These are phyloP conservation scores for Beta corolliflora DNA, from an alignment of 179 eudicot genomes.

Conservation along the genomic window DNA sequence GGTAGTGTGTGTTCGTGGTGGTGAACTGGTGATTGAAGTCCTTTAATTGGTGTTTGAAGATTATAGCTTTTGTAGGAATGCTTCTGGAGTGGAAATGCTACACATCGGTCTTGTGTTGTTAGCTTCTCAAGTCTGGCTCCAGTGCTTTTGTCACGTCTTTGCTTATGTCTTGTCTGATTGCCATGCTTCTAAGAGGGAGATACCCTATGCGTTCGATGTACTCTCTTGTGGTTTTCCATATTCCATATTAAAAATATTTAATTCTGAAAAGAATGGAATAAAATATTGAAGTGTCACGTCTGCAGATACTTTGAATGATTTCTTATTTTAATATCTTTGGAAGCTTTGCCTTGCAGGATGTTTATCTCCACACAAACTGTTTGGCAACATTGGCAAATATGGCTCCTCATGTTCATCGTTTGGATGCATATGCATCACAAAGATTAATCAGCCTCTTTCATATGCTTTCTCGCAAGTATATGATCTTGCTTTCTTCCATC, in stretches of 20 bases:
- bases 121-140: background rate
- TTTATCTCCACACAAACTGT: conserved; percentile 96
- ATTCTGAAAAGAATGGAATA: background rate
- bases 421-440: conserved; percentile 90
- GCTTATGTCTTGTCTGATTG: background rate
- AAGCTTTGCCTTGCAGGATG: conserved; percentile 57
- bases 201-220: background rate
- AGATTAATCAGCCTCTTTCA: conserved; percentile 88
- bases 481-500: conserved; percentile 25
- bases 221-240: background rate
- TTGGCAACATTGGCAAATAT: conserved; percentile 92
- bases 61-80: background rate
- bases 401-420: conserved; percentile 95
- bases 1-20: background rate
- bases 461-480: conserved; percentile 90
- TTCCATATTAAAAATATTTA: background rate
- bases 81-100: background rate
- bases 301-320: conserved; percentile 12
- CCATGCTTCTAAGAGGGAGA: background rate
- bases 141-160: background rate
- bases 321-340: conserved; percentile 7
- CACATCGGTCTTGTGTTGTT: background rate
- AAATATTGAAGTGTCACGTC: background rate
- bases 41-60: background rate
- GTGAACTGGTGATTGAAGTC: background rate